phyloP scores from a whole-genome alignment of 768 basidiomycete species.

The Suillus ampliporus region DNA sequence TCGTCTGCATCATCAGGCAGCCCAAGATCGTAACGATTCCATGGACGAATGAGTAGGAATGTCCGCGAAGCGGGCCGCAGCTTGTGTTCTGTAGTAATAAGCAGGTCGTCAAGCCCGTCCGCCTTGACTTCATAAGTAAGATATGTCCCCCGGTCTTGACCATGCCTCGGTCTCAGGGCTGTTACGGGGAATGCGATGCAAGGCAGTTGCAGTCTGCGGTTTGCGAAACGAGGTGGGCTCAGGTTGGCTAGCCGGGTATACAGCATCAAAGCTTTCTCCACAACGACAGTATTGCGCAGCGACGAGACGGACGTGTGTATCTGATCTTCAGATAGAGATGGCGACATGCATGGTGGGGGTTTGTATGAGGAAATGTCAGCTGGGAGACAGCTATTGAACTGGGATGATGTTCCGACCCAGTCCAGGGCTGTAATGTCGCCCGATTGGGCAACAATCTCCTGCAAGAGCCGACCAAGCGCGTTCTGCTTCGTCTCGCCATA shows the following conservation, averaged over 20 bases:
- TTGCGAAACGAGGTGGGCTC: background rate
- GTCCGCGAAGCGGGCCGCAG: background rate
- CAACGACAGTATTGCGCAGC: background rate
- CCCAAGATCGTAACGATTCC: background rate
- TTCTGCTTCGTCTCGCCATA: background rate
- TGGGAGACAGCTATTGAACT: conserved; percentile 23
- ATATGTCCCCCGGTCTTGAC: background rate
- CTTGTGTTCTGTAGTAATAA: background rate
- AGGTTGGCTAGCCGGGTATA: background rate
- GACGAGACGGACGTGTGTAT: background rate
- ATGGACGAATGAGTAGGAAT: background rate
- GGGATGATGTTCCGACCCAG: conserved; percentile 23
- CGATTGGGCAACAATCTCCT: conserved; percentile 14
- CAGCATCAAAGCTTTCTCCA: background rate
- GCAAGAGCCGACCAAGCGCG: conserved; percentile 12
- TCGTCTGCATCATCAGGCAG: background rate
- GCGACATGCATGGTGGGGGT: conserved; percentile 36
- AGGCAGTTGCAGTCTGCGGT: background rate
- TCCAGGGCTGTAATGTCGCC: conserved; percentile 20
- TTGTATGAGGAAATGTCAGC: conserved; percentile 21
- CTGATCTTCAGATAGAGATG: background rate
- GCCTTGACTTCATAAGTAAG: background rate
- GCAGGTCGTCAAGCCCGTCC: background rate
- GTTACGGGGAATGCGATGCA: background rate
- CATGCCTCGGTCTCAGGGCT: background rate